Base-by-base conservation (phyloP, 2,329 filamentous ascomycete species). In the Beauveria brongniartii region DNA sequence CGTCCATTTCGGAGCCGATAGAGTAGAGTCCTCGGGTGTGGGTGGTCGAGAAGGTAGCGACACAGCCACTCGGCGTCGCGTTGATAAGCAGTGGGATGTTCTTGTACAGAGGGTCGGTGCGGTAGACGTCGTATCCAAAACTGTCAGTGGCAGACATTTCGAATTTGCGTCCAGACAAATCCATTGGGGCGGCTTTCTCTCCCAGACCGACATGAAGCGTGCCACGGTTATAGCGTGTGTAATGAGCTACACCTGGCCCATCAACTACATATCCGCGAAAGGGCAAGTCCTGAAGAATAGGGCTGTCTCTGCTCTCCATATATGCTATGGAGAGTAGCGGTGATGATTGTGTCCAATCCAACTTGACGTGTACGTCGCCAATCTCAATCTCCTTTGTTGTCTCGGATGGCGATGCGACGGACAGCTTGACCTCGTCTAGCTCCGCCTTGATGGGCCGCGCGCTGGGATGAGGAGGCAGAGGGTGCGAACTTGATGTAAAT, bases 51-150 rank as follows among this genome's bases (percentile, higher is more conserved):
- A 91, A 89, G 20, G 86, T 80, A 0, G 80, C 88, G 0, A 90
- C 80, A 55, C 83, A 87, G 0, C 86, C 87, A 3, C 80, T 68
- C 0, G 85, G 81, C 0, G 83, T 86, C 0, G 82, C 84, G 60
- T 89, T 88, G 71, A 91, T 86, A 30, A 91, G 75, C 0, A 91
- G 78, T 0, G 88, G 88, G 44, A 90, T 88, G 67, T 90, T 85
- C 73, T 91, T 91, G 75, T 91, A 91, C 59, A 90, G 76, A 0
- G 88, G 88, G 69, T 91, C 87, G 3, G 86, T 88, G 10, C 81
- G 80, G 68, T 89, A 84, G 4, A 85, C 82, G 65, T 91, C 87
- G 67, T 91, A 90, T 2, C 88, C 86, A 65, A 91, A 91, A 43
- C 82, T 87, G 70, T 91, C 88, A 0, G 85, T 90, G 2, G 85